Conservation (phyloP, 2,329 filamentous ascomycete genomes). For the Fusarium lyarnte region DNA sequence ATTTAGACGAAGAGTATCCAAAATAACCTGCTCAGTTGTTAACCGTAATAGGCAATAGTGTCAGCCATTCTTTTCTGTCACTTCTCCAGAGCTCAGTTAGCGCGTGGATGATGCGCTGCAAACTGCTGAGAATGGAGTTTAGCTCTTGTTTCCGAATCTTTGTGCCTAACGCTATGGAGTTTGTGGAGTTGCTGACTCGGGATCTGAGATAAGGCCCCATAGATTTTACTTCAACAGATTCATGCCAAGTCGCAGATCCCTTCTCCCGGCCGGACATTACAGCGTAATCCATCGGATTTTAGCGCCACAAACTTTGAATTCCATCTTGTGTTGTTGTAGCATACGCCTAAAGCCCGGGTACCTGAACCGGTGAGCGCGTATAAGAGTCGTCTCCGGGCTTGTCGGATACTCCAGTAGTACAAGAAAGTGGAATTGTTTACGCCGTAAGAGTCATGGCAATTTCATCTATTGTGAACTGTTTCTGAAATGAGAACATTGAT, state of each 20-base stretch:
- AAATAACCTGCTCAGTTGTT: conserved; percentile 2
- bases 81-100: conserved; percentile 7
- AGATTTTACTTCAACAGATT: conserved; percentile 17
- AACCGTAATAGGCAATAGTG: neutral
- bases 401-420: neutral
- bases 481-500: conserved; percentile 4
- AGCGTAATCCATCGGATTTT: conserved; percentile 27
- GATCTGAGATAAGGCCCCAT: conserved; percentile 23
- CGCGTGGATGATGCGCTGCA: conserved; percentile 11
- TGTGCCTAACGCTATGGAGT: conserved; percentile 21
- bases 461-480: neutral
- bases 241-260: conserved; percentile 17
- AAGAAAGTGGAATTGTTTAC: conserved; percentile 8
- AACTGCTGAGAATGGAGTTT: conserved; percentile 30
- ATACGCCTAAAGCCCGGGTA: conserved; percentile 1
- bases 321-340: neutral
- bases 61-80: conserved; percentile 9
- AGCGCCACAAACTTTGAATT: neutral
- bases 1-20: neutral
- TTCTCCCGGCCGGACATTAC: conserved; percentile 5
- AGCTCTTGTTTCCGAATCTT: conserved; percentile 32
- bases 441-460: conserved; percentile 5
- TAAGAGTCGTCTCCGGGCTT: neutral
- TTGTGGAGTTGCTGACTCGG: conserved; percentile 29
- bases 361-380: neutral